A percentile compares a stretch with the other conserved stretches of the same genome.
These are phyloP conservation scores for Solanum gracilifrons DNA, from an alignment of 257 asterid species.

Conservation along the genomic window DNA sequence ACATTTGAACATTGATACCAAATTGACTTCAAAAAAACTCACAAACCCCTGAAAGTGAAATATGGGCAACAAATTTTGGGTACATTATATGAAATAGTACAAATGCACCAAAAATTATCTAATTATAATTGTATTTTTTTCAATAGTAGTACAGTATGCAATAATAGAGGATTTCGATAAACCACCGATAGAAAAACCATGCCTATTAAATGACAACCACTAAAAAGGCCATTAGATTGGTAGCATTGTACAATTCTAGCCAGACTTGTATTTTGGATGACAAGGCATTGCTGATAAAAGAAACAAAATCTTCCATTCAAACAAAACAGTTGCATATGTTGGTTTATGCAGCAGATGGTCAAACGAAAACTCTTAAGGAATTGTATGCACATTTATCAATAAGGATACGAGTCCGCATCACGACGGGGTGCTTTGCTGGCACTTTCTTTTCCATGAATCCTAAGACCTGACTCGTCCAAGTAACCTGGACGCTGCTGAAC, in stretches of 20 bases:
- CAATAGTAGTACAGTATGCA: not conserved
- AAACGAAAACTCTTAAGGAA: not conserved
- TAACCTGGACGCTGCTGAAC: constrained; percentile 67
- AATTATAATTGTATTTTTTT: not conserved
- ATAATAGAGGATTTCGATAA: not conserved
- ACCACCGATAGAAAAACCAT: not conserved
- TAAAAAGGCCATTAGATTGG: not conserved
- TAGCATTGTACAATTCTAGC: not conserved
- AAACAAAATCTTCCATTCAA: not conserved
- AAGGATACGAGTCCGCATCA: constrained; percentile 88
- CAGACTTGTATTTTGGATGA: not conserved
- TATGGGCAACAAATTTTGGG: not conserved
- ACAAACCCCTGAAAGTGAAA: not conserved
- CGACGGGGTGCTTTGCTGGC: constrained; percentile 67
- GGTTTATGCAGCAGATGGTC: not conserved
- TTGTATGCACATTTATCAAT: not conserved
- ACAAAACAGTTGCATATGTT: not conserved
- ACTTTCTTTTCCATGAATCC: constrained; percentile 75
- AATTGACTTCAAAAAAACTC: not conserved
- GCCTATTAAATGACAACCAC: not conserved
- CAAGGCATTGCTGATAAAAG: not conserved
- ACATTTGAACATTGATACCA: not conserved
- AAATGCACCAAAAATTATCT: not conserved
- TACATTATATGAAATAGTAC: not conserved
- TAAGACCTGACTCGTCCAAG: constrained; percentile 69